These are phyloP conservation scores for Fusarium verrucosum DNA, from an alignment of 2,329 filamentous ascomycete genomes.

Conservation along the genomic window DNA sequence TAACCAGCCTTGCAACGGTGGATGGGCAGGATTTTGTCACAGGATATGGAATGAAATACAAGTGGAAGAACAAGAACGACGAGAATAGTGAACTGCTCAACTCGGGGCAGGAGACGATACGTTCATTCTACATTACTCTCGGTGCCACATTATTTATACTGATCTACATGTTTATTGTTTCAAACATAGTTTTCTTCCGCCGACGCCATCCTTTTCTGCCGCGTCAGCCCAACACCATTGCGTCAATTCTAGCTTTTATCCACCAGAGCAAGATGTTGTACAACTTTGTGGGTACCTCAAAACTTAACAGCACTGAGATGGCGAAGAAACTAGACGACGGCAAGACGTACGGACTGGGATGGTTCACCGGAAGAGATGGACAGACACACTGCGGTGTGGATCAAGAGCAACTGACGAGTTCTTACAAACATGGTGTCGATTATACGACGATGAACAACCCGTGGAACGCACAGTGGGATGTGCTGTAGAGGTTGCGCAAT, in stretches of 20 bases:
- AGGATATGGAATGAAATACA: conserved; percentile 21
- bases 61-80: conserved; percentile 22
- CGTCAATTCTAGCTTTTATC: conserved; percentile 78
- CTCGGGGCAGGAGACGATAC: conserved; percentile 66
- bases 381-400: conserved; percentile 81
- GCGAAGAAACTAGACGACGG: conserved; percentile 65
- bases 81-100: conserved; percentile 50
- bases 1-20: conserved; percentile 71
- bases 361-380: conserved; percentile 78
- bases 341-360: conserved; percentile 78
- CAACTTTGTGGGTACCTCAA: conserved; percentile 76
- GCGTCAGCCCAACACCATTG: conserved; percentile 81
- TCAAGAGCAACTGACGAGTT: conserved; percentile 73
- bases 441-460: conserved; percentile 60
- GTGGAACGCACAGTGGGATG: conserved; percentile 58
- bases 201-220: conserved; percentile 77
- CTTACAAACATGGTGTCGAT: conserved; percentile 71
- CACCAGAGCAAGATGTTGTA: conserved; percentile 84
- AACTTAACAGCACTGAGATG: conserved; percentile 69
- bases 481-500: conserved; percentile 37
- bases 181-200: conserved; percentile 66
- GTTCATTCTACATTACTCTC: conserved; percentile 74
- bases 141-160: conserved; percentile 70
- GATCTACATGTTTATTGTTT: conserved; percentile 69
- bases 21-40: conserved; percentile 68